Evolutionary conservation across 176 grass and related monocot genomes (phyloP), one percentile per base, ranked within the genome.

Genomic region (Rhynchospora breviuscula): DNA sequence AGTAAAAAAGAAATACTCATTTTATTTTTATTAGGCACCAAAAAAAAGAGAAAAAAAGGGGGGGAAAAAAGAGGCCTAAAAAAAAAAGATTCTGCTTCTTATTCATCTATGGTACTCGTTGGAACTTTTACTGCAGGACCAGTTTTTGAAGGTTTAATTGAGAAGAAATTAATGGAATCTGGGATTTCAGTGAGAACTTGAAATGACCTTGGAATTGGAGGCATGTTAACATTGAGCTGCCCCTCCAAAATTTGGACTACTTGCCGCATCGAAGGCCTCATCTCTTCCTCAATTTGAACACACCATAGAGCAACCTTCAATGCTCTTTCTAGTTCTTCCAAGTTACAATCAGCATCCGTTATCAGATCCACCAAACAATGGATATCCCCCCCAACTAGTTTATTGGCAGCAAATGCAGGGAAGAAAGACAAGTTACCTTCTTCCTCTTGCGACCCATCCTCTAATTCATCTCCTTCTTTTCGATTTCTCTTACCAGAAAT

Each of bases 251-350:
- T 69, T 68, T 75, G 58, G 21, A 89, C 87, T 66, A 92, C 62
- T 47, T 87, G 81, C 22, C 40, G 52, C 87, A 89, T 91, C 11
- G 77, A 58, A 10, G 87, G 86, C 54, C 84, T 73, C 5, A 19
- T 1, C 10, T 53, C 84, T 52, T 89, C 87, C 4, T 79, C 52
- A 13, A 82, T 85, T 72, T 90, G 88, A 21, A 93, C 68, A 64
- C 91, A 93, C 91, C 91, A 93, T 49, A 88, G 75, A 7, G 88
- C 83, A 58, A 79, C 81, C 65, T 40, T 86, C 43, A 88, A 88
- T 0, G 7, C 80, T 11, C 85, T 77, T 0, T 62, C 85, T 9
- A 90, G 25, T 83, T 93, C 91, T 25, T 3, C 9, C 13, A 4
- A 10, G 43, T 93, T 60, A 5, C 10, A 54, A 22, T 88, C 88